Percentiles rank a stretch among this genome's conserved stretches.
These are phyloP conservation scores for Chaetomidium leptoderma DNA, from an alignment of 495 filamentous ascomycete species.

Conservation along the genomic window DNA sequence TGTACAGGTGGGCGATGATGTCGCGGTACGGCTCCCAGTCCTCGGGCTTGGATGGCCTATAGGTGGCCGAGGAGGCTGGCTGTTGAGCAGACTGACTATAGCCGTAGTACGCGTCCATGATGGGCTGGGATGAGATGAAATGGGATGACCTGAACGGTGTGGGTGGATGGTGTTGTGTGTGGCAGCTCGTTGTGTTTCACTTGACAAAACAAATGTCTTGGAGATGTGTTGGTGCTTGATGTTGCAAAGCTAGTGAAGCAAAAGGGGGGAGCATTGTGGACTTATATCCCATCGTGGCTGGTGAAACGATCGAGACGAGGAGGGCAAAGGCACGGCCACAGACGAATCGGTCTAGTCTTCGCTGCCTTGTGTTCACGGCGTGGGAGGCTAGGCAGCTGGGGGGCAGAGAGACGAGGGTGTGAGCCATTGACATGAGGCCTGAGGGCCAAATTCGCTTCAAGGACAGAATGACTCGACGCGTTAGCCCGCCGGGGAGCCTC, in stretches of 20 bases:
- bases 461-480: constrained; percentile 13
- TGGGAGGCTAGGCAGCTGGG: constrained; percentile 14
- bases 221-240: constrained; percentile 1
- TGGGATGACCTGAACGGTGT: neutral
- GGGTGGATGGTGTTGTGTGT: neutral
- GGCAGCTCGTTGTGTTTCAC: neutral
- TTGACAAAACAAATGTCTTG: neutral
- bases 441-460: neutral
- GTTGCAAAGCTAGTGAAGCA: neutral
- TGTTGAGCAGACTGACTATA: constrained; percentile 9
- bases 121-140: neutral
- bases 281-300: constrained; percentile 12
- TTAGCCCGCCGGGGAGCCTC: constrained; percentile 15
- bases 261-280: constrained; percentile 5
- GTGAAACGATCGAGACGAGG: neutral
- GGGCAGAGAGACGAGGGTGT: neutral
- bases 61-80: constrained; percentile 12
- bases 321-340: constrained; percentile 3
- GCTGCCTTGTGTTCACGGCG: constrained; percentile 13
- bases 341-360: neutral
- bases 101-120: constrained; percentile 18
- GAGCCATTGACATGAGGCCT: constrained; percentile 1
- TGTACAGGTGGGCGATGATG: constrained; percentile 33
- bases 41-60: constrained; percentile 33
- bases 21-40: constrained; percentile 39